A percentile compares a stretch with the other conserved stretches of the same genome.
phyloP scores from a whole-genome alignment of 352 stramenopile genomes.

The Globisporangium yorkense region DNA sequence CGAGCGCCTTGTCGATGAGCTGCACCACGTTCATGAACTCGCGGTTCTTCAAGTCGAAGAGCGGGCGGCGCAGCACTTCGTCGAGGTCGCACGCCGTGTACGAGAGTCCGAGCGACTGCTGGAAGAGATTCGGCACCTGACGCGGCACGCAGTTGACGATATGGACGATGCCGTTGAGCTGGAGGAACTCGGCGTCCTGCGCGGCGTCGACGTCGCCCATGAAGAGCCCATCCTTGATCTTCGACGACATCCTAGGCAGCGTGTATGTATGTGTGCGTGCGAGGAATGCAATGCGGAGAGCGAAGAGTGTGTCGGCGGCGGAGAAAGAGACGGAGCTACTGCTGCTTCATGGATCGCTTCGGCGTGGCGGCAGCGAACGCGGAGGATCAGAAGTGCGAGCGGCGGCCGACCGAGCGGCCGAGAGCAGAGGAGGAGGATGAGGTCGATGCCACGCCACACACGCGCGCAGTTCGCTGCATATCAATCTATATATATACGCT shows the following conservation, averaged over 20 bases:
- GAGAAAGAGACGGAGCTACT: neutral
- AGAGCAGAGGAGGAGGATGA: too few relatives aligned
- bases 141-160: slow-evolving; percentile 90
- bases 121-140: slow-evolving; percentile 89
- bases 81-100: slow-evolving; percentile 77
- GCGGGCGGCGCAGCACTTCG: slow-evolving; percentile 52
- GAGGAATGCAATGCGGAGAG: neutral
- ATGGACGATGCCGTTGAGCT: slow-evolving; percentile 90
- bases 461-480: neutral
- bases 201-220: slow-evolving; percentile 90
- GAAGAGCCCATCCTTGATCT: slow-evolving; percentile 93
- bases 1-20: slow-evolving; percentile 74
- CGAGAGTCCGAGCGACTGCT: slow-evolving; percentile 74
- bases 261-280: neutral
- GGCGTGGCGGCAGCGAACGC: neutral
- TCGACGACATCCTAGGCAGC: slow-evolving; percentile 75
- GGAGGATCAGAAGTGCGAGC: neutral
- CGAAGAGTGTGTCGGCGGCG: neutral
- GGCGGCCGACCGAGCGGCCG: neutral
- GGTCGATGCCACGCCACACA: too few relatives aligned
- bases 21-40: slow-evolving; percentile 80
- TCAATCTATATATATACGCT: neutral
- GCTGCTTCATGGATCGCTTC: slow-evolving; percentile 7
- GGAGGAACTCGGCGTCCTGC: slow-evolving; percentile 90
- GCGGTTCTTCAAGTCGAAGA: slow-evolving; percentile 82